These are phyloP conservation scores for Suhomyces prunicola DNA, from an alignment of 805 yeast genomes.

Conservation along the genomic window DNA sequence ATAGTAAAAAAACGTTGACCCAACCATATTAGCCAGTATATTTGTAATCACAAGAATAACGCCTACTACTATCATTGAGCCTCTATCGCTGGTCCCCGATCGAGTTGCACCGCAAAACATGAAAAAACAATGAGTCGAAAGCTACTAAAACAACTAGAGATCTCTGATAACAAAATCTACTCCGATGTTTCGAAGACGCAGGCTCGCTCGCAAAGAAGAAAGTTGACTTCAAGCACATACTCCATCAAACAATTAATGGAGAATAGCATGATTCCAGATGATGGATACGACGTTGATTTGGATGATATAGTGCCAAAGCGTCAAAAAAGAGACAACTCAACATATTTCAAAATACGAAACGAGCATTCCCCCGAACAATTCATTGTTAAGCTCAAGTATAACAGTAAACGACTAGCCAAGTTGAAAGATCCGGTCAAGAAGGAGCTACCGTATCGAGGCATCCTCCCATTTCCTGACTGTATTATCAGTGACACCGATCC, in stretches of 20 bases:
- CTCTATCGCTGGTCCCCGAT: not conserved
- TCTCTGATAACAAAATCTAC: conserved; percentile 28
- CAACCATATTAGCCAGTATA: not conserved
- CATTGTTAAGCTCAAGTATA: not conserved
- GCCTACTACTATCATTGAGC: not conserved
- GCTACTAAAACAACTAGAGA: conserved; percentile 25
- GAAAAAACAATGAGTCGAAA: conserved; percentile 8
- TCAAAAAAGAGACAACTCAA: not conserved
- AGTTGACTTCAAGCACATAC: conserved; percentile 11
- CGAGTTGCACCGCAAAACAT: not conserved
- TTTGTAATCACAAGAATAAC: not conserved
- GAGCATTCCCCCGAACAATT: not conserved
- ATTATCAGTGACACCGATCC: conserved; percentile 64
- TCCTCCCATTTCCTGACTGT: conserved; percentile 55
- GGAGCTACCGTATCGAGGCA: conserved; percentile 68
- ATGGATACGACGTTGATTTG: not conserved
- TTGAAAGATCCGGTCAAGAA: conserved; percentile 21
- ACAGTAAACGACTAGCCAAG: not conserved
- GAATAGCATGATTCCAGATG: conserved; percentile 10
- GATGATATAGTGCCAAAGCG: not conserved
- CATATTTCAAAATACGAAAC: not conserved
- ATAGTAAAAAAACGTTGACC: not conserved
- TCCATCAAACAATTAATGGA: conserved; percentile 18
- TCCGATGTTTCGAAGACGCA: conserved; percentile 18
- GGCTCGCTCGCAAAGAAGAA: conserved; percentile 21